Percentiles rank a stretch among this genome's conserved stretches.
Conservation (phyloP, 441 rosid species). For the Populus trichocarpa region DNA sequence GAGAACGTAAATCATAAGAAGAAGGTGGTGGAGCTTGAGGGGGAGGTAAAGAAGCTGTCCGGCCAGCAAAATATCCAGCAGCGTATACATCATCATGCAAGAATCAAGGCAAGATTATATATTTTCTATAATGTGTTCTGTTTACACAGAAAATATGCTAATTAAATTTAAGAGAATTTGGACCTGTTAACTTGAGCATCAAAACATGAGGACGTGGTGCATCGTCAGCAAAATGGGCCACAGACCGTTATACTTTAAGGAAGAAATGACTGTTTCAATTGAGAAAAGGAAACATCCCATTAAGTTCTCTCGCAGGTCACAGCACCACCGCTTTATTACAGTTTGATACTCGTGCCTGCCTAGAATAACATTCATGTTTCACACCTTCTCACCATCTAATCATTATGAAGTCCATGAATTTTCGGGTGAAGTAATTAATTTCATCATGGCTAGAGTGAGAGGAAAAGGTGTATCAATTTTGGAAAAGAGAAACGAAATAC, state of each 20-base stretch:
- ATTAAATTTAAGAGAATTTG: background rate
- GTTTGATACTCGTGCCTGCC: background rate
- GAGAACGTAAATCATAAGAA: slow-evolving; percentile 70
- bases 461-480: no score
- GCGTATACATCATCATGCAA: slow-evolving; percentile 90
- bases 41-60: slow-evolving; percentile 70
- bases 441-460: no score
- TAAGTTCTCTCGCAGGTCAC: background rate
- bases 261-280: background rate
- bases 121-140: slow-evolving; percentile 4
- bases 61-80: slow-evolving; percentile 94
- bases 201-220: slow-evolving; percentile 10
- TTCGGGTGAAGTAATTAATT: background rate
- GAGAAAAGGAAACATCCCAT: background rate
- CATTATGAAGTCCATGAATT: background rate
- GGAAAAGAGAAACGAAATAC: no score
- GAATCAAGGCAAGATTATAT: slow-evolving; percentile 71
- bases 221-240: background rate
- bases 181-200: background rate
- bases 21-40: slow-evolving; percentile 72
- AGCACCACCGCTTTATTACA: background rate
- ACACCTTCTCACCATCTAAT: background rate
- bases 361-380: background rate
- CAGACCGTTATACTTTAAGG: background rate
- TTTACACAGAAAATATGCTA: background rate